These are phyloP conservation scores for Colletotrichum siamense DNA, from an alignment of 2,329 filamentous ascomycete species.

Conservation along the genomic window DNA sequence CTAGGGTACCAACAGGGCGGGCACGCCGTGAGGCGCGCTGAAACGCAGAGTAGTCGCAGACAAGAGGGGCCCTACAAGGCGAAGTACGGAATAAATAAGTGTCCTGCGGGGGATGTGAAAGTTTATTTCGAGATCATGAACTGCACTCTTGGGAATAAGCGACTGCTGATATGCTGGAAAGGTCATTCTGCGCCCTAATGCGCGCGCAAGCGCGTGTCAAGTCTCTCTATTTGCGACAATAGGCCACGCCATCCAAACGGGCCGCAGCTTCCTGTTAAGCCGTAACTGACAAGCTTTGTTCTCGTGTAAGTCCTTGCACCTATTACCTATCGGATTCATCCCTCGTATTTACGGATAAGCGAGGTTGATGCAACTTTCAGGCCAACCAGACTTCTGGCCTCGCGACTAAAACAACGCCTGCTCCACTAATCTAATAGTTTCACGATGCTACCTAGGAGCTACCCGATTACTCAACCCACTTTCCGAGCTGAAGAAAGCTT, in stretches of 20 bases:
- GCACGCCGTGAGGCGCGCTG: not conserved
- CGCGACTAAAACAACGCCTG: not conserved
- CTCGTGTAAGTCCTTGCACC: not conserved
- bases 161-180: not conserved
- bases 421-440: not conserved
- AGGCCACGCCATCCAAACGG: not conserved
- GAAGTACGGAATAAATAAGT: not conserved
- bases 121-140: not conserved
- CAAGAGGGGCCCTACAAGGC: not conserved
- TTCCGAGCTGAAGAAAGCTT: not conserved
- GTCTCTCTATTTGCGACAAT: not conserved
- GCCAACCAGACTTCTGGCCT: not conserved
- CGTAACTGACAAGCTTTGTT: not conserved
- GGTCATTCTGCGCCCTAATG: not conserved
- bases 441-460: not conserved
- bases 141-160: not conserved
- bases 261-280: not conserved
- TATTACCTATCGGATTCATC: not conserved
- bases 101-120: not conserved
- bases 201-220: not conserved
- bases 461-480: not conserved
- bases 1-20: not conserved
- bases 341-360: not conserved
- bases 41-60: slow-evolving; percentile 3
- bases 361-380: not conserved